These are phyloP conservation scores for Sphaerulina populicola DNA, from an alignment of 2,329 filamentous ascomycete species.

Conservation along the genomic window DNA sequence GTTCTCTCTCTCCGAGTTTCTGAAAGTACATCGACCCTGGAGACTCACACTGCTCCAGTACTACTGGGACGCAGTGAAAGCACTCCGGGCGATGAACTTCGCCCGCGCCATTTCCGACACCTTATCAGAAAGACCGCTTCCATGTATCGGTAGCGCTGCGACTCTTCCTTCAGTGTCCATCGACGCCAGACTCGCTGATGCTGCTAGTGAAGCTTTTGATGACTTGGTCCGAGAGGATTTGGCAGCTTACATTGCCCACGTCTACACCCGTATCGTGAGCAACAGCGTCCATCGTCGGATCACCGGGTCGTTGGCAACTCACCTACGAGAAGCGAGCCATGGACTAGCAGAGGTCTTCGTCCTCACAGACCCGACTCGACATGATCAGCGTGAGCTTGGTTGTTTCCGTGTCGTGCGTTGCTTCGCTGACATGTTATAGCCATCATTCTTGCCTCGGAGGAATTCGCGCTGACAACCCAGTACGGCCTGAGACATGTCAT, in stretches of 20 bases:
- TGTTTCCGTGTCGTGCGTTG: neutral
- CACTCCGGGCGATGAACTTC: constrained; percentile 60
- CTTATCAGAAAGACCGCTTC: constrained; percentile 39
- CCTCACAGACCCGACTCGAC: constrained; percentile 61
- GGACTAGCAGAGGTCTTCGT: constrained; percentile 69
- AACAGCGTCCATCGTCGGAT: constrained; percentile 58
- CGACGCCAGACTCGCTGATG: constrained; percentile 53
- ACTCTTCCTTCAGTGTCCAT: constrained; percentile 1
- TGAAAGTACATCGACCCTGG: constrained; percentile 11
- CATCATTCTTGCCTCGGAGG: constrained; percentile 67
- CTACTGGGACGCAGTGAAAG: constrained; percentile 42
- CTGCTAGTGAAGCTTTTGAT: constrained; percentile 55
- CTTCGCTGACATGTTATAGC: constrained; percentile 26
- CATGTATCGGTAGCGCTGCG: constrained; percentile 27
- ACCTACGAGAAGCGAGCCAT: constrained; percentile 59
- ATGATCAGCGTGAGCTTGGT: constrained; percentile 49
- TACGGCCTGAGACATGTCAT: constrained; percentile 65
- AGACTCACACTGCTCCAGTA: constrained; percentile 10
- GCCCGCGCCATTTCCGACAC: constrained; percentile 58
- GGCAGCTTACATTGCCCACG: constrained; percentile 61
- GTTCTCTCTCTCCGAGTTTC: constrained; percentile 8
- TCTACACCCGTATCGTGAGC: constrained; percentile 59
- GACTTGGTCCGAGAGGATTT: constrained; percentile 57
- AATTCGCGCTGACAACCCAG: constrained; percentile 64
- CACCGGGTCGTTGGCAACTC: constrained; percentile 54